Conservation (phyloP, 768 basidiomycete genomes). For the Exidia glandulosa region DNA sequence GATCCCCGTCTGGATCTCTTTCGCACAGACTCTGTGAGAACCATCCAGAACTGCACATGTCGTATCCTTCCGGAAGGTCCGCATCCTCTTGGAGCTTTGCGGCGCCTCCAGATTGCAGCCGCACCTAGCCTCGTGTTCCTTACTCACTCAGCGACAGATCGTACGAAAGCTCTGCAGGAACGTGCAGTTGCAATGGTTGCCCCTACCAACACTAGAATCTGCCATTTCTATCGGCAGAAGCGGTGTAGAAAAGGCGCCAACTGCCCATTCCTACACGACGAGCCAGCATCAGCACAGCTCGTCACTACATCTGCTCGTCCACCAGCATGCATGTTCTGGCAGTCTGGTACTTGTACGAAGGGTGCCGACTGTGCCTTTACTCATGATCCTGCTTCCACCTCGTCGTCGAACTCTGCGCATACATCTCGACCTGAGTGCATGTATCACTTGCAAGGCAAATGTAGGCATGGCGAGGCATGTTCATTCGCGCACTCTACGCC, state of each 20-base stretch:
- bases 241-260: not conserved
- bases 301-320: not conserved
- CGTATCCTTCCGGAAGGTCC: no score
- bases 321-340: constrained; percentile 17
- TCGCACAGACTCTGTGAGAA: no score
- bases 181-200: not conserved
- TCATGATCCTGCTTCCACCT: constrained; percentile 10
- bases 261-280: not conserved
- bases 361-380: constrained; percentile 16
- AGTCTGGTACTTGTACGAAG: constrained; percentile 17
- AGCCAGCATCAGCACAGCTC: not conserved
- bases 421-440: constrained; percentile 2
- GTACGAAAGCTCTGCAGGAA: not conserved
- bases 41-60: no score
- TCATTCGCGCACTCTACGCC: constrained; percentile 9
- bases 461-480: constrained; percentile 6
- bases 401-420: not conserved
- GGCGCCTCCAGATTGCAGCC: not conserved
- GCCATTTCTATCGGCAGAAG: not conserved
- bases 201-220: no score
- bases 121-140: not conserved
- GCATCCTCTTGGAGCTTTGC: no score
- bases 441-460: not conserved
- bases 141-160: not conserved
- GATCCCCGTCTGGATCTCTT: no score